phyloP scores from a whole-genome alignment of 345 rosid genomes.

The rapeseed (Brassica napus) region DNA sequence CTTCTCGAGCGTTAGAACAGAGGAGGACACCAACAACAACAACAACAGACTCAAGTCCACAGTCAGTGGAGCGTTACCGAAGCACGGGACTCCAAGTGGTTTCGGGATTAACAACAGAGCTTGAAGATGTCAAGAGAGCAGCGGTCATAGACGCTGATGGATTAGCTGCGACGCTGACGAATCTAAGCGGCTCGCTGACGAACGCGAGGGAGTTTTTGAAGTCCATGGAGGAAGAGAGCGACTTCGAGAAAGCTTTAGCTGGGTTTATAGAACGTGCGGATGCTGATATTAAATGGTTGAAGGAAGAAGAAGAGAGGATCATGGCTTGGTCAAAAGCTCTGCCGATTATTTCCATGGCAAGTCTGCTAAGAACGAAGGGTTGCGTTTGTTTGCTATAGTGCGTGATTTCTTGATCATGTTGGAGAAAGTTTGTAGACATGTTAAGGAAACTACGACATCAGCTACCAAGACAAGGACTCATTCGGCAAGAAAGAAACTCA shows the following conservation, averaged over 20 bases:
- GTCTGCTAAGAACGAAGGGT: constrained; percentile 73
- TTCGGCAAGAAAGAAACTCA: constrained; percentile 38
- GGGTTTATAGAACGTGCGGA: constrained; percentile 59
- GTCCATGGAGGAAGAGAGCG: constrained; percentile 52
- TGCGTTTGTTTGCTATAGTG: constrained; percentile 70
- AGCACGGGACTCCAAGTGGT: constrained; percentile 71
- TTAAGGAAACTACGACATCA: constrained; percentile 44
- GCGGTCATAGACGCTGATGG: constrained; percentile 65
- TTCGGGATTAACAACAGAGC: constrained; percentile 71
- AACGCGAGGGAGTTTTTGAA: constrained; percentile 57
- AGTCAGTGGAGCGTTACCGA: constrained; percentile 47
- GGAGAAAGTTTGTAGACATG: constrained; percentile 71
- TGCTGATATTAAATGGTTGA: constrained; percentile 49
- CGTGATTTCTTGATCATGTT: constrained; percentile 78
- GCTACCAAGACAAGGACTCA: constrained; percentile 9
- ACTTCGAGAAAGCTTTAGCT: constrained; percentile 44
- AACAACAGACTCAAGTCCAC: constrained; percentile 42
- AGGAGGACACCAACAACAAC: constrained; percentile 33
- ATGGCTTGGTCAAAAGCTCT: constrained; percentile 65
- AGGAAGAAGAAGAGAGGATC: constrained; percentile 70
- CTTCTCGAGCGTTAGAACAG: constrained; percentile 55
- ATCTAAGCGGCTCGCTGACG: constrained; percentile 47
- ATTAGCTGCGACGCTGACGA: constrained; percentile 50
- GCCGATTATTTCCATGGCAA: constrained; percentile 86
- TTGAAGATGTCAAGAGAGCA: constrained; percentile 73